Evolutionary conservation across 106 monocot genomes (phyloP).

Genomic region (Dioscorea dumetorum): DNA sequence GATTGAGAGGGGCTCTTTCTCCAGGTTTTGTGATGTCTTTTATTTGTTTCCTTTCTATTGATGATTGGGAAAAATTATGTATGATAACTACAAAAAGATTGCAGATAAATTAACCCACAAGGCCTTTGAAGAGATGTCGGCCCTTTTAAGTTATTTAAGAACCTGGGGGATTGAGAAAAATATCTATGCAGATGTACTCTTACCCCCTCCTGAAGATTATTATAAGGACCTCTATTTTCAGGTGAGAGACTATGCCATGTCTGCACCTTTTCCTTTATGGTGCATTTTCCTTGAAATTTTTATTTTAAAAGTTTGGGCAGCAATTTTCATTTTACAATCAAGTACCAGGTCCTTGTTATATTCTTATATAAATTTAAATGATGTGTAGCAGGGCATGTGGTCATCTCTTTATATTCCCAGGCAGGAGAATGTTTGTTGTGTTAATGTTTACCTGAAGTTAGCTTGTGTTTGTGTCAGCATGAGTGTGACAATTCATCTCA

Average conservation of each 20-base stretch:
- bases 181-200: conserved; percentile 73
- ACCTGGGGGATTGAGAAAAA: conserved; percentile 65
- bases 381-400: no score
- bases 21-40: conserved; percentile 37
- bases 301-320: neutral
- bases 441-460: no score
- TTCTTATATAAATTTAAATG: no score
- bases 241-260: conserved; percentile 19
- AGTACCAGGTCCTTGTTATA: no score
- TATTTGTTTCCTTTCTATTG: neutral
- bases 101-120: conserved; percentile 59
- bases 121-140: conserved; percentile 86
- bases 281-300: neutral
- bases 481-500: no score
- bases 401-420: no score
- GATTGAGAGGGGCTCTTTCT: conserved; percentile 86
- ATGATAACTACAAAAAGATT: conserved; percentile 6
- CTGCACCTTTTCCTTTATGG: no score
- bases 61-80: neutral
- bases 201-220: conserved; percentile 81
- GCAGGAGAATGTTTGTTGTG: no score
- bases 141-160: conserved; percentile 61
- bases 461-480: no score
- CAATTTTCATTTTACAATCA: no score
- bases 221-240: conserved; percentile 65